Conservation (phyloP, 2,329 filamentous ascomycete genomes). For the Coleophoma crateriformis region DNA sequence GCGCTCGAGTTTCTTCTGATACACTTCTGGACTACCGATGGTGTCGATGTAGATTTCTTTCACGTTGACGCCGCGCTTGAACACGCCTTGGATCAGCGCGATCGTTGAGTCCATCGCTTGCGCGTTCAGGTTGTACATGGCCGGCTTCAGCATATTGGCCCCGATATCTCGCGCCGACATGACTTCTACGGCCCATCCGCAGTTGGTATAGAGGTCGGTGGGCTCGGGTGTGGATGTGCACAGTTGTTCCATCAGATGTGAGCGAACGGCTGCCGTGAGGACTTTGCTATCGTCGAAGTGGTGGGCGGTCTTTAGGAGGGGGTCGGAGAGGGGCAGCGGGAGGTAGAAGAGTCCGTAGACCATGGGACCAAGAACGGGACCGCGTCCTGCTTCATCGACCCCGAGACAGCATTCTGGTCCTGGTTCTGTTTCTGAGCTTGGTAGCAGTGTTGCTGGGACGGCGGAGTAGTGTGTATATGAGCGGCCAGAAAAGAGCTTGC, state of each 20-base stretch:
- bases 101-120: slow-evolving; percentile 93
- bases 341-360: slow-evolving; percentile 70
- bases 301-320: slow-evolving; percentile 71
- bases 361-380: slow-evolving; percentile 84
- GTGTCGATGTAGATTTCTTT: slow-evolving; percentile 93
- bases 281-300: slow-evolving; percentile 96
- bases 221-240: slow-evolving; percentile 49
- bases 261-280: slow-evolving; percentile 74
- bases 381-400: slow-evolving; percentile 89
- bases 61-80: slow-evolving; percentile 74
- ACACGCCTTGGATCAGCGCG: slow-evolving; percentile 70
- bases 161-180: slow-evolving; percentile 60
- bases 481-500: slow-evolving; percentile 53
- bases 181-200: slow-evolving; percentile 78
- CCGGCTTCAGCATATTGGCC: slow-evolving; percentile 30
- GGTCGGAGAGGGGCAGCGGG: slow-evolving; percentile 63
- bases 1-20: slow-evolving; percentile 78
- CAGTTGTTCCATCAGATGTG: slow-evolving; percentile 61
- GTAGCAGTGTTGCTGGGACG: slow-evolving; percentile 55
- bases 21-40: slow-evolving; percentile 74
- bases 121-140: slow-evolving; percentile 84
- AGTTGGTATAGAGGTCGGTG: slow-evolving; percentile 52
- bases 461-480: slow-evolving; percentile 70
- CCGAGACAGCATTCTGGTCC: slow-evolving; percentile 69
- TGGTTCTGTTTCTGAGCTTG: slow-evolving; percentile 19